Base-by-base conservation (phyloP, 257 asterid genomes). In the Apocynum venetum region DNA sequence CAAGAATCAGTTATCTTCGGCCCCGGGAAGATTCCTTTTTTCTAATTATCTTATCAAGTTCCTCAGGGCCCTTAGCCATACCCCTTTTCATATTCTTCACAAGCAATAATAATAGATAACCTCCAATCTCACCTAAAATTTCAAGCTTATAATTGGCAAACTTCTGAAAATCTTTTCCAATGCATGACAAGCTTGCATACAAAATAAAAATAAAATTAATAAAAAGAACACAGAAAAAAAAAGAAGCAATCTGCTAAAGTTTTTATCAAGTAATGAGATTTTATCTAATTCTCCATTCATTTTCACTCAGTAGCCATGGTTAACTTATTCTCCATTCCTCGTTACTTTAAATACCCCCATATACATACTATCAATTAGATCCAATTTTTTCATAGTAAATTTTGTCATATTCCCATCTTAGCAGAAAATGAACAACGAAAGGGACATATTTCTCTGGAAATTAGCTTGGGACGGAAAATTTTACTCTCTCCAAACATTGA, bases 1-100 rank as follows among this genome's bases (percentile, higher is more conserved):
- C n/a, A 68, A 75, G 44, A 65, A 75, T 15, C 15, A 25, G 52
- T 44, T 41, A 75, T n/a, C 38, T 51, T 71, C 64, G 36, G 57
- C 3, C 38, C 51, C 41, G 6, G 15, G 71, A 57, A 56, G 14
- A 71, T 55, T 55, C 56, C 56, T 5, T n/a, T 46, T 56, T 13
- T 52, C 19, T 2, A 64, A 48, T 1, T 64, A 48, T n/a, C 52
- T 25, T 72, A 0, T 66, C 13, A 56, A 56, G 52, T 20, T 36
- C 2, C 63, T 56, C 55, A 20, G 8, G 7, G 55, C 55, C 13
- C 55, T 51, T 51, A 11, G 55, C 55, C 55, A 60, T 60, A 14
- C 66, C 40, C 35, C 13, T 60, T 57, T 60, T 7, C 66, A 60
- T 25, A 60, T n/a, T 53, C 20, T 53, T 53, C 59, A 14, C 53